These are phyloP conservation scores for Hyaloscypha variabilis DNA, from an alignment of 495 filamentous ascomycete genomes.

Conservation along the genomic window DNA sequence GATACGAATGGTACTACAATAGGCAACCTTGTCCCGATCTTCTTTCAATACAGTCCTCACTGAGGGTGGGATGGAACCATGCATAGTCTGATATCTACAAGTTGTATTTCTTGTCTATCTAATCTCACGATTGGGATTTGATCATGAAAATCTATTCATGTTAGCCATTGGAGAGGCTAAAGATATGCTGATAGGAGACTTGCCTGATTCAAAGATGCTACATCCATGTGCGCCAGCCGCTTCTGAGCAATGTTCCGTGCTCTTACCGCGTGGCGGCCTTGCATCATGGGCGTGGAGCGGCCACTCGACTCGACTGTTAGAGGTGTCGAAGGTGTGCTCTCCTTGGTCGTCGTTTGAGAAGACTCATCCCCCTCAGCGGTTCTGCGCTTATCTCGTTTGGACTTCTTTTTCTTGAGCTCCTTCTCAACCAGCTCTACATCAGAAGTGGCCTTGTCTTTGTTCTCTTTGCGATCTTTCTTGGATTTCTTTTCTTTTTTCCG, in stretches of 20 bases:
- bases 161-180: constrained; percentile 41
- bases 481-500: constrained; percentile 36
- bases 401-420: constrained; percentile 36
- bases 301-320: constrained; percentile 30
- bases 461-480: constrained; percentile 39
- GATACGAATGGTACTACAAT: too few species aligned
- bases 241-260: constrained; percentile 79
- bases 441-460: constrained; percentile 32
- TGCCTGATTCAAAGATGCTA: constrained; percentile 77
- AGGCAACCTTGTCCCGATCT: too few species aligned
- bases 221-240: constrained; percentile 70
- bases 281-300: constrained; percentile 43
- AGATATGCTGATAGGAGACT: neutral
- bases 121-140: constrained; percentile 43
- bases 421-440: constrained; percentile 29
- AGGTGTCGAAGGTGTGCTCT: constrained; percentile 31
- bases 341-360: constrained; percentile 31
- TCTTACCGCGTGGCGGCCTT: constrained; percentile 63
- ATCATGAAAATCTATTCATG: constrained; percentile 71
- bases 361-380: constrained; percentile 26
- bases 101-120: constrained; percentile 12
- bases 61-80: too few species aligned
- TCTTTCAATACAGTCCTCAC: too few species aligned
- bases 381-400: constrained; percentile 26
- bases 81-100: too few species aligned